Base-by-base conservation (phyloP, 345 rosid species). In the Euphorbia tirucalli region DNA sequence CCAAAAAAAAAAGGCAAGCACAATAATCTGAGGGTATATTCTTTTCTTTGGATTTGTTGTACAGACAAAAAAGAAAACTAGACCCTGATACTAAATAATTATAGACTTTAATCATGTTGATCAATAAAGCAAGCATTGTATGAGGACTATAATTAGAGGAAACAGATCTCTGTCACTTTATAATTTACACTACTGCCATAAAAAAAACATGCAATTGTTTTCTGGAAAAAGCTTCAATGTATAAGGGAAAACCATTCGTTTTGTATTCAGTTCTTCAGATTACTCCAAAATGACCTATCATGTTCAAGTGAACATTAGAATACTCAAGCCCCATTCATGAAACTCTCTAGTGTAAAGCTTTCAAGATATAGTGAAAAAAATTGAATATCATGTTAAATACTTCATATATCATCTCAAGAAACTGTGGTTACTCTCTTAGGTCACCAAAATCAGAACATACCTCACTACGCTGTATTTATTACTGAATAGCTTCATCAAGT, bases 401-500 rank as follows among this genome's bases (percentile, higher is more conserved):
- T 70, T 50, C 63, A 54, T 59, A 14, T 46, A 46, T 44, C 11
- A 28, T n/a, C 11, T 24, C 32, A 52, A 57, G 19, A 56, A 46
- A 66, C n/a, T 35, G 24, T 16, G 49, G 48, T 49, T 24, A 27
- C 25, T 24, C 11, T 13, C 28, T n/a, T 13, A 21, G 27, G 54
- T 31, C 56, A 10, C 44, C 21, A 44, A 55, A 65, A 19, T 6
- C 14, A 77, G 41, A 70, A 31, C 21, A 63, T 77, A 92, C 99
- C 97, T 80, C 31, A 92, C 84, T 24, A 92, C 88, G 35, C 97
- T 95, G 59, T 92, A 87, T 82, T 81, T 89, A 79, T 85, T 90
- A 71, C 85, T 92, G 82, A 92, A 95, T 83, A 92, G 81, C 83
- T 95, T 95, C 88, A 90, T 83, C 81, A 92, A 76, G 80, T 95